Base-by-base conservation (phyloP, 2,329 filamentous ascomycete species). In the Aspergillus tamarii region DNA sequence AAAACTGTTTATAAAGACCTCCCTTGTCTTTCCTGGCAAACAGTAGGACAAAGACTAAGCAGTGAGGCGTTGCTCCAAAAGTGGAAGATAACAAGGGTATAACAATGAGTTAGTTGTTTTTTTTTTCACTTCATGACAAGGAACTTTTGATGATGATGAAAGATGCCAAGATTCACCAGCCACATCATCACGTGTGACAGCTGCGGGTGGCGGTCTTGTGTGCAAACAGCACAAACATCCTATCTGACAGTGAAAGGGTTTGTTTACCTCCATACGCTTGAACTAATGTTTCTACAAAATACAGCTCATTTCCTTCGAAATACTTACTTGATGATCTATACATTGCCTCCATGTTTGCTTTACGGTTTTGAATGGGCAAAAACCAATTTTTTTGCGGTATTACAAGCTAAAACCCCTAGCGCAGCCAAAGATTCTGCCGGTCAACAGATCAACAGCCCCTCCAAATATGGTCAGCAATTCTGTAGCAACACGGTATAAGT, bases 141-240 rank as follows among this genome's bases (percentile, higher is more conserved):
- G 57, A 63, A 65, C 57, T 67, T 67, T 66, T 64, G 61, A 59
- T 56, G 65, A 68, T 69, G 64, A 68, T 66, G 65, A 65, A 65
- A 70, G 67, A 53, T 61, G 66, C 64, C 60, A 66, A 65, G 66
- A 57, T 19, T 50, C 26, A 30, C 34, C 59, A 64, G 66, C 59
- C 61, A 59, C 41, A 19, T 1, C 1, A 16, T 68, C 69, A 71
- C 66, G 66, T 68, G 68, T 9, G n/a, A 32, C 52, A 50, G 64
- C 46, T 36, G 34, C 21, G 23, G n/a, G 56, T 59, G 56, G 59
- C 48, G 55, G 9, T 28, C 26, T 39, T 19, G 4, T 28, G 34
- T 36, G 34, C 34, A 34, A 23, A 32, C 50, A 32, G 11, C 30
- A 54, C 26, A 52, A 52, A 52, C 26, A 32, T 30, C 1, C 4